These are phyloP conservation scores for Actinomucor elegans DNA, from an alignment of 371 early-diverging fungal species.

Conservation along the genomic window DNA sequence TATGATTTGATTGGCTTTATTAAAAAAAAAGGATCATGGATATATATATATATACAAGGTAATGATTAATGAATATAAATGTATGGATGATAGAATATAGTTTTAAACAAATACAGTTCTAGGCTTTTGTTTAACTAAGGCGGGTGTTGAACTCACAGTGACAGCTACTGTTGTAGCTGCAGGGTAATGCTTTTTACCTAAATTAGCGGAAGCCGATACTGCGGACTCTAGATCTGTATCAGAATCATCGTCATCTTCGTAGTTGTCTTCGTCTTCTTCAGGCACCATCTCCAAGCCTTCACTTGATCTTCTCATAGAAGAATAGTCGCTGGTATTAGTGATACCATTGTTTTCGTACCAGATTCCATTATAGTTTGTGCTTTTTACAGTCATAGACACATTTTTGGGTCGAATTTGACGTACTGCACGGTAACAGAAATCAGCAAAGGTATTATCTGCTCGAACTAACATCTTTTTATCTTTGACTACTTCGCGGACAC, in stretches of 20 bases:
- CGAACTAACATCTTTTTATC: conserved; percentile 34
- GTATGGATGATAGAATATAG: no score
- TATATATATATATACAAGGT: no score
- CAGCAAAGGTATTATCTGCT: conserved; percentile 42
- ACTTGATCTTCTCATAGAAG: conserved; percentile 16
- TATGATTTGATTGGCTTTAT: no score
- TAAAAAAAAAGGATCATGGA: no score
- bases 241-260: conserved; percentile 7
- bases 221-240: neutral
- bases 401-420: neutral
- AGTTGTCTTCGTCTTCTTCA: conserved; percentile 29
- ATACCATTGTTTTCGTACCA: conserved; percentile 14
- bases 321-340: neutral
- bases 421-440: conserved; percentile 33
- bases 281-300: conserved; percentile 35
- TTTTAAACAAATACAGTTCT: conserved; percentile 20
- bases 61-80: no score
- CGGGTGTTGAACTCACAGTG: neutral
- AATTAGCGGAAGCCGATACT: neutral
- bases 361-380: neutral
- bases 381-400: neutral
- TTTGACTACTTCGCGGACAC: conserved; percentile 49
- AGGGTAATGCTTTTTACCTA: conserved; percentile 3
- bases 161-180: neutral
- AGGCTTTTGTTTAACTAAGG: conserved; percentile 3